Evolutionary conservation across 2,329 filamentous ascomycete species (phyloP), one percentile per base, ranked within the genome.

Genomic region (Colletotrichum horii): DNA sequence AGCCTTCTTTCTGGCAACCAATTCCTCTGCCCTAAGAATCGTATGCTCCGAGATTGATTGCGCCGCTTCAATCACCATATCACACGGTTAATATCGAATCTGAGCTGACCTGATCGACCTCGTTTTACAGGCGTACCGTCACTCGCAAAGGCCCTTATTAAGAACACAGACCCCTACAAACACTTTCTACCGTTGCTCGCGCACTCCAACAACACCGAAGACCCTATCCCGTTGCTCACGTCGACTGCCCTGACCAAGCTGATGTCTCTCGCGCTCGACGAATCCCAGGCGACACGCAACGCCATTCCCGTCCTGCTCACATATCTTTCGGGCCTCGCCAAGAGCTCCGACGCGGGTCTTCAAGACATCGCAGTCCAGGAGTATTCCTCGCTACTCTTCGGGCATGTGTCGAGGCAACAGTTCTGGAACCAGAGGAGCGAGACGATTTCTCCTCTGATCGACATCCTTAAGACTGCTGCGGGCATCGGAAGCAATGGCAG

Each of bases 341-440:
- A 96, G 88, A 95, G 93, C 82, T 91, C 94, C 56, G 97, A 99
- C 85, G 94, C 95, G 71, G 95, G 95, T 52, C 90, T 98, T 72
- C 97, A 99, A 85, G 97, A 99, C 82, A 98, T 98, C 82, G 96
- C 96, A 30, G 96, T 98, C 15, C 95, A 97, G 81, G 92, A 96
- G 82, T 97, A 96, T 85, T 98, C 97, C 43, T 90, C 94, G 24
- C 88, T 99, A 36, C 89, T 99, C 36, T 93, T 95, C 76, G 95
- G 93, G 52, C 91, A 89, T 76, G 91, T 91, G 74, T 92, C 96
- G 5, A 91, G 97, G 78, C 89, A 93, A 79, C 89, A 97, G 71
- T 98, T 98, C 86, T 99, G 97, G 97, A 91, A 94, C 78, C 95
- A 98, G 84, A 91, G 95, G 80, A 93, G 93, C 82, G 95, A 98